A percentile compares a stretch with the other conserved stretches of the same genome.
Conservation (phyloP, 148 eudicot species). For the Vaccinium vitisidaea region DNA sequence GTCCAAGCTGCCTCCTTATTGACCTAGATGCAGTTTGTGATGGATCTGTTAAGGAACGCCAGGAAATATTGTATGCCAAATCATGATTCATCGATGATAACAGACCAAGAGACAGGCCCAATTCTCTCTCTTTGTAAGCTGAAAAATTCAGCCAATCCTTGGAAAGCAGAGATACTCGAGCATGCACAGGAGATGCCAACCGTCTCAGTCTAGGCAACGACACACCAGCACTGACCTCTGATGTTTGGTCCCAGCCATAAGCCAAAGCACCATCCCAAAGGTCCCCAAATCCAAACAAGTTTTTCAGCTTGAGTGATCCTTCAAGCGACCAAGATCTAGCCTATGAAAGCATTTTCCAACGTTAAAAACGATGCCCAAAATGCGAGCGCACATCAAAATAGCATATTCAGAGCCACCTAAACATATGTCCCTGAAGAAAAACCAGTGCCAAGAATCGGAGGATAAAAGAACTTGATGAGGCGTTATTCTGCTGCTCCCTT, state of each 20-base stretch:
- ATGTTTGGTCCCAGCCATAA: constrained; percentile 82
- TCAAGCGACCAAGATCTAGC: constrained; percentile 83
- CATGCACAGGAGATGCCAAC: constrained; percentile 57
- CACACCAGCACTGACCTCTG: constrained; percentile 82
- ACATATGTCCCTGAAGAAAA: not conserved
- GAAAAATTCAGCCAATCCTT: constrained; percentile 89
- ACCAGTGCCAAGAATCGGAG: not conserved
- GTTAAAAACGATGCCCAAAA: not conserved
- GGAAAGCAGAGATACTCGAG: constrained; percentile 76
- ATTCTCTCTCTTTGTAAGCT: constrained; percentile 73
- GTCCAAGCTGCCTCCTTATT: constrained; percentile 94
- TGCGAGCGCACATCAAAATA: not conserved
- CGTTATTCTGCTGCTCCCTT: not conserved
- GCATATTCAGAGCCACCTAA: not conserved
- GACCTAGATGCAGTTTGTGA: constrained; percentile 72
- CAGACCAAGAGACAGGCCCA: constrained; percentile 80
- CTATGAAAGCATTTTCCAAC: constrained; percentile 39
- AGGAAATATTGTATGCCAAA: constrained; percentile 65
- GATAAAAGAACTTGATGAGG: not conserved
- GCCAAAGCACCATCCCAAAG: constrained; percentile 79
- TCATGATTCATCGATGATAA: constrained; percentile 69
- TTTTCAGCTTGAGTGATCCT: constrained; percentile 78
- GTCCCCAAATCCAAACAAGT: constrained; percentile 84
- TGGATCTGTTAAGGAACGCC: constrained; percentile 92
- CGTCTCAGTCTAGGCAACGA: constrained; percentile 64